phyloP scores from a whole-genome alignment of 345 rosid genomes.

The Lepidium africanum region DNA sequence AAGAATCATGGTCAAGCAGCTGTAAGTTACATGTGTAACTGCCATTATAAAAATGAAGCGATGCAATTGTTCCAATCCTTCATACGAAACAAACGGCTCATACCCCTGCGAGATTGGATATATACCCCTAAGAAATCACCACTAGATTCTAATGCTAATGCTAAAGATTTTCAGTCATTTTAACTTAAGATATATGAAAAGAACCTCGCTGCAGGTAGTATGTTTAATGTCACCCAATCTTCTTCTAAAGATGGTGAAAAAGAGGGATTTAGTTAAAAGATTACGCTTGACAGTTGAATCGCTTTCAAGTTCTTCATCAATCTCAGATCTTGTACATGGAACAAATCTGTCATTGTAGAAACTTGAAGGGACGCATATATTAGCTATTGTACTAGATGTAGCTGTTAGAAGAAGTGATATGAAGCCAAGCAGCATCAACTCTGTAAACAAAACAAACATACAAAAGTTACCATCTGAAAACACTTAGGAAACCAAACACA shows the following conservation, averaged over 20 bases:
- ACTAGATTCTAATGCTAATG: neutral
- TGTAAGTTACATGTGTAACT: slow-evolving; percentile 81
- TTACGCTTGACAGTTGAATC: slow-evolving; percentile 44
- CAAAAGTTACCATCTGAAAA: neutral
- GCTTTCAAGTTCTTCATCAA: slow-evolving; percentile 37
- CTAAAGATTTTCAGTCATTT: neutral
- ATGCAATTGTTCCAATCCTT: slow-evolving; percentile 90
- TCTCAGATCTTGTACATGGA: slow-evolving; percentile 68
- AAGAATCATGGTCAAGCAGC: slow-evolving; percentile 94
- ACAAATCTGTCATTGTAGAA: slow-evolving; percentile 66
- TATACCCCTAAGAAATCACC: neutral
- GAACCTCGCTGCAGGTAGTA: slow-evolving; percentile 68
- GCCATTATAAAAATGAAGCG: slow-evolving; percentile 99
- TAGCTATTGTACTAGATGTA: slow-evolving; percentile 69
- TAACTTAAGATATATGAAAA: neutral
- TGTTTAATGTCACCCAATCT: slow-evolving; percentile 33
- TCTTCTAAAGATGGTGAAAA: slow-evolving; percentile 43
- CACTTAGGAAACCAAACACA: slow-evolving; percentile 1
- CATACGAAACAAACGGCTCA: slow-evolving; percentile 88
- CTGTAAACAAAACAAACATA: slow-evolving; percentile 25
- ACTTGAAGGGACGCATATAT: slow-evolving; percentile 79
- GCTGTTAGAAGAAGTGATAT: slow-evolving; percentile 92
- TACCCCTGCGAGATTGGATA: slow-evolving; percentile 43
- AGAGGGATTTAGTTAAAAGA: slow-evolving; percentile 31
- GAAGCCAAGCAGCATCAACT: slow-evolving; percentile 97